Base-by-base conservation (phyloP, 2,329 filamentous ascomycete genomes). In the Ophiosphaerella herpotricha region DNA sequence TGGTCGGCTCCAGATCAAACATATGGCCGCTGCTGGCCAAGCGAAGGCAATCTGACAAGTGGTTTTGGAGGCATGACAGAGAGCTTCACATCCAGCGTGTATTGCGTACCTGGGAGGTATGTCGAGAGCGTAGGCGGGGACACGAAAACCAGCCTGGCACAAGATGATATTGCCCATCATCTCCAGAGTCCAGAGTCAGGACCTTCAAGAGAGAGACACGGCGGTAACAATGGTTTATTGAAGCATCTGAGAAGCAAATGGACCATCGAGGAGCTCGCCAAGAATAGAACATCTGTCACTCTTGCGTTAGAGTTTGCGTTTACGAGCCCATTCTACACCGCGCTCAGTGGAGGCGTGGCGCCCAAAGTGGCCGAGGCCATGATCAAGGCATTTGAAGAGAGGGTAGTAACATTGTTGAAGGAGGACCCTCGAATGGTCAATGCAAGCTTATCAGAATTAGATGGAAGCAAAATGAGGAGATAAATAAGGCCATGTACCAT, bases 351-450 rank as follows among this genome's bases (percentile, higher is more conserved):
- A 33, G 87, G 89, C 31, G 86, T 94, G 21, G 90, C 91, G 58
- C 88, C 90, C 29, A 91, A 90, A 75, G 85, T 97, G 56, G 93
- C 91, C 1, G 86, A 85, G 4, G 80, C 89, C 57, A 96, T 99
- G 91, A 89, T 97, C 58, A 86, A 90, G 72, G 93, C 94, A 1
- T 99, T 99, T 77, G 92, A 97, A 77, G 83, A 84, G 74, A 82
- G 89, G 66, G 91, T 94, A 5, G 78, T 78, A 67, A 77, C 82
- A 63, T 70, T 90, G 40, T 47, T 78, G 56, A 57, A 46, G 23
- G 52, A 46, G 29, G 56, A 64, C 43, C 56, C 64, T 7, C 52
- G 43, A 0, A 63, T 69, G 61, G 39, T 52, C 14, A 48, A 14
- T 21, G 67, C 67, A 2, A 52, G 26, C 8, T 46, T 71, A 50